Evolutionary conservation across 2,329 filamentous ascomycete species (phyloP).

Genomic region (Rutstroemia sp.): DNA sequence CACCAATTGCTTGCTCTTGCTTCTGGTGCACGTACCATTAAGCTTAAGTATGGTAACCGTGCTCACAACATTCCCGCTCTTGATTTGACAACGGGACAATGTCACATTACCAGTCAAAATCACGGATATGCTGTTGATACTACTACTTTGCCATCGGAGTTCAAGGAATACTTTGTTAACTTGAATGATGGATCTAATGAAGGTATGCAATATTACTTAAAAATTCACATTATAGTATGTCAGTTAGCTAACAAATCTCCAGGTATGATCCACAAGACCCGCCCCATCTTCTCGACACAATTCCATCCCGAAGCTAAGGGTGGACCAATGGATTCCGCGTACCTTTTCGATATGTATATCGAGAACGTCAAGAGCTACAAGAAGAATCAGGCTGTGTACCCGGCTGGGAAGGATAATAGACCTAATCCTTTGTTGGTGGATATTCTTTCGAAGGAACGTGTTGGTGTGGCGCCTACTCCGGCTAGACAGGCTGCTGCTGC

Average conservation of each 20-base stretch:
- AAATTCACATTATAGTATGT: not conserved
- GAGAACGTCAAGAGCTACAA: slow-evolving; percentile 87
- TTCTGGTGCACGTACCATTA: slow-evolving; percentile 81
- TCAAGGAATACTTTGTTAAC: slow-evolving; percentile 98
- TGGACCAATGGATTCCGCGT: slow-evolving; percentile 89
- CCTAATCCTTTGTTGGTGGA: slow-evolving; percentile 85
- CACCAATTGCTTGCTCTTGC: slow-evolving; percentile 93
- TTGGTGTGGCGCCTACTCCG: slow-evolving; percentile 56
- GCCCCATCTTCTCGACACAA: slow-evolving; percentile 96
- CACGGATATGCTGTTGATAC: slow-evolving; percentile 95
- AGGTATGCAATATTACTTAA: slow-evolving; percentile 38
- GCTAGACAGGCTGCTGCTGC: slow-evolving; percentile 15
- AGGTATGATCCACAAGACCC: slow-evolving; percentile 88
- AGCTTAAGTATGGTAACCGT: slow-evolving; percentile 98
- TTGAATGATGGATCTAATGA: slow-evolving; percentile 97
- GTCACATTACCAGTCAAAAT: slow-evolving; percentile 98
- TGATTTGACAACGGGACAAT: slow-evolving; percentile 90
- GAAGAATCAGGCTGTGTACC: slow-evolving; percentile 65
- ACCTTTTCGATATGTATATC: slow-evolving; percentile 94
- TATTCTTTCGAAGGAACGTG: slow-evolving; percentile 86
- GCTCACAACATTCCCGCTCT: slow-evolving; percentile 97
- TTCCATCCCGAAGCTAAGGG: slow-evolving; percentile 99
- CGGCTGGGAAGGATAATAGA: slow-evolving; percentile 71
- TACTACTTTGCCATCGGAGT: slow-evolving; percentile 72
- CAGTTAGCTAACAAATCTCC: slow-evolving; percentile 13